These are phyloP conservation scores for Irpex lacteus DNA, from an alignment of 1,284 basidiomycete genomes.

Conservation along the genomic window DNA sequence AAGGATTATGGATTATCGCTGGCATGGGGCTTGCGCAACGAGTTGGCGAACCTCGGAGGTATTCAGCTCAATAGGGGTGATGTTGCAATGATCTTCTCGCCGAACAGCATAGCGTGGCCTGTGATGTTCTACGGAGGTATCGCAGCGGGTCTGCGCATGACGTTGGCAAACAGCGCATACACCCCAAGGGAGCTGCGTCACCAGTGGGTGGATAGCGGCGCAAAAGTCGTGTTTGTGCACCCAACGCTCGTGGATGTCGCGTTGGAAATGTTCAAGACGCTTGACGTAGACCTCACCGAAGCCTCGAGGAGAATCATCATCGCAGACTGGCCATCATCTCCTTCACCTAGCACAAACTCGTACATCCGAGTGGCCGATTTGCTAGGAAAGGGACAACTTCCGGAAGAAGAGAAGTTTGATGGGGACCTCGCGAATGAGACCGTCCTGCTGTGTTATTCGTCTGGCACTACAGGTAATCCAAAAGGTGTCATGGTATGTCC, in stretches of 20 bases:
- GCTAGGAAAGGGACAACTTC: conserved; percentile 14
- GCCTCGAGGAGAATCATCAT: conserved; percentile 28
- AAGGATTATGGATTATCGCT: conserved; percentile 55
- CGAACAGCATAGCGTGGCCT: conserved; percentile 46
- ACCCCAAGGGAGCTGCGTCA: conserved; percentile 29
- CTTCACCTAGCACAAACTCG: neutral
- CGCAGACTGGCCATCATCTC: conserved; percentile 18
- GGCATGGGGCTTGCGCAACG: conserved; percentile 48
- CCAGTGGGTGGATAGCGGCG: conserved; percentile 38
- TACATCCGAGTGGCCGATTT: conserved; percentile 14
- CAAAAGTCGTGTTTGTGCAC: conserved; percentile 41
- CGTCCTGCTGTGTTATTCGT: conserved; percentile 46
- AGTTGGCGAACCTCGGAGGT: conserved; percentile 24
- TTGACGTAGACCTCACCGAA: conserved; percentile 25
- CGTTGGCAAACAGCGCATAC: conserved; percentile 36
- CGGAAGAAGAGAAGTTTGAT: conserved; percentile 17
- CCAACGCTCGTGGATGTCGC: conserved; percentile 34
- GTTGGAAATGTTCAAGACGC: conserved; percentile 29
- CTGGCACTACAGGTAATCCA: conserved; percentile 43
- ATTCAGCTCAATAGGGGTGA: conserved; percentile 34
- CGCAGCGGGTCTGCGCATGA: conserved; percentile 33
- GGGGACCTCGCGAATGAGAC: conserved; percentile 29
- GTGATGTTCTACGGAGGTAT: conserved; percentile 35
- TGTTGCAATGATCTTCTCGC: conserved; percentile 36
- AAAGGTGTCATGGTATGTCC: conserved; percentile 37